A percentile compares a stretch with the other conserved stretches of the same genome.
phyloP scores from a whole-genome alignment of 2,329 filamentous ascomycete species.

The Exserohilum turcica region DNA sequence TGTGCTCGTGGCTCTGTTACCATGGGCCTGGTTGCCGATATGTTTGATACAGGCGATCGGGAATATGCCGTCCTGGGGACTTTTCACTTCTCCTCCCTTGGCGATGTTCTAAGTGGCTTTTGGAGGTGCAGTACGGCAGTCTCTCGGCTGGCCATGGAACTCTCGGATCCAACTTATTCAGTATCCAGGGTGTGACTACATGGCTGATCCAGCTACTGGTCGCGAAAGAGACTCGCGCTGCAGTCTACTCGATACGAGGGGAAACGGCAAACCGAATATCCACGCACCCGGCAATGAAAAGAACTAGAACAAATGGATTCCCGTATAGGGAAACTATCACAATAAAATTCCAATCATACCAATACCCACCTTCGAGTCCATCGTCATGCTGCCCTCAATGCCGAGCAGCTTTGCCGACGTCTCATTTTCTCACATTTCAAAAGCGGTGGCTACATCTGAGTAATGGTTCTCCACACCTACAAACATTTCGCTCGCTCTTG shows the following conservation, averaged over 20 bases:
- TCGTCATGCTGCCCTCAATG: constrained; percentile 71
- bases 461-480: constrained; percentile 68
- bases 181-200: constrained; percentile 71
- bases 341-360: constrained; percentile 68
- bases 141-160: constrained; percentile 72
- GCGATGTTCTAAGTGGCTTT: constrained; percentile 68
- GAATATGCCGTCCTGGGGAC: constrained; percentile 69
- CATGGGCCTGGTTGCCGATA: constrained; percentile 66
- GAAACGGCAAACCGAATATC: background rate
- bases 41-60: constrained; percentile 63
- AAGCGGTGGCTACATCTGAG: constrained; percentile 65
- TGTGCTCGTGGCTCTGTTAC: constrained; percentile 69
- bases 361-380: constrained; percentile 77
- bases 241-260: constrained; percentile 70
- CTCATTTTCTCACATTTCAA: constrained; percentile 80
- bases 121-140: constrained; percentile 61
- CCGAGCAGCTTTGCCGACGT: constrained; percentile 75
- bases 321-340: background rate
- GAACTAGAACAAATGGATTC: background rate
- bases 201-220: constrained; percentile 69
- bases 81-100: constrained; percentile 68
- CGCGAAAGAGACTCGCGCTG: constrained; percentile 77
- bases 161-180: constrained; percentile 87
- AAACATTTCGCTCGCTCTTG: constrained; percentile 60
- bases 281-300: background rate